Base-by-base conservation (phyloP, 2,329 filamentous ascomycete genomes). In the Claviceps fusiformis region DNA sequence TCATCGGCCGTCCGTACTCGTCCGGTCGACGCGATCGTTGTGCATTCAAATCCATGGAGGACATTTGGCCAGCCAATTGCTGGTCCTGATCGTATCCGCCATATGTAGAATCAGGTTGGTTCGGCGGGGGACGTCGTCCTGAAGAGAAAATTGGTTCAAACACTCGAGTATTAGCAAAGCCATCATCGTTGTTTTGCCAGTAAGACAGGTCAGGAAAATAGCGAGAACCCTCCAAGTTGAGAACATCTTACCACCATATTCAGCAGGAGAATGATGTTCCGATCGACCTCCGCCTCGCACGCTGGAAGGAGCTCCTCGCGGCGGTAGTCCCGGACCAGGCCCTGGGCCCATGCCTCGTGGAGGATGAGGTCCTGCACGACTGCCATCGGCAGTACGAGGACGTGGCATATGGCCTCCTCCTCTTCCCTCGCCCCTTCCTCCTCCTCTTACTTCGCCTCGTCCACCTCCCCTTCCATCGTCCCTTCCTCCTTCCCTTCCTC, bases 371-470 rank as follows among this genome's bases (percentile, higher is more conserved):
- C 67, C 70, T 19, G 66, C 64, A 46, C 66, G 68, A 33, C 66
- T 64, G 39, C 66, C 67, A 58, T 72, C 71, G 17, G 69, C 66
- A 45, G 69, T 69, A 46, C 68, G 68, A 50, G 72, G 67, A 52
- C 75, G 68, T 56, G 67, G 67, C 60, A 73, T 70, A 11, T 72
- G 71, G n/a, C 70, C 74, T 19, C 39, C 17, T 10, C 50, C 39
- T 45, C 50, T 17, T 52, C 50, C 39, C 24, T n/a, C 10, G 4
- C 41, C 41, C n/a, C 41, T 15, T 19, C 15, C 4, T 19, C 15
- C 41, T 44, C 41, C 41, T 31, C 73, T 74, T 35, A 73, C 72
- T 62, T 75, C 71, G 55, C 47, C 9, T 6, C 31, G 13, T 37
- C 47, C 47, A 3, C 47, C 29, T 35, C 47, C 31, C 19, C 29